Percentiles rank a stretch among this genome's conserved stretches.
Conservation (phyloP, 768 basidiomycete genomes). For the Tricholoma sp. region DNA sequence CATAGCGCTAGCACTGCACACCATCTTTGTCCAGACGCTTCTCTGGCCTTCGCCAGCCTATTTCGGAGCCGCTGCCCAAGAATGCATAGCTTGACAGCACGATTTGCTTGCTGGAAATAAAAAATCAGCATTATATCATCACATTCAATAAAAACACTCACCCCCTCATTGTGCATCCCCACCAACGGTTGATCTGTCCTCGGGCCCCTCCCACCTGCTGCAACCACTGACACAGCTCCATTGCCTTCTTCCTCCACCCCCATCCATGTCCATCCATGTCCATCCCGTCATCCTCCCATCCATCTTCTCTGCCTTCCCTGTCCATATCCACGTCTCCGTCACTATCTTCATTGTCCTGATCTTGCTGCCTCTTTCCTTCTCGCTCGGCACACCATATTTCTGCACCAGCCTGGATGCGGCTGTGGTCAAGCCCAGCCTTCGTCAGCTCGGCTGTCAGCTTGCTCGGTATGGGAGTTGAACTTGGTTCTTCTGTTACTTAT, state of each 20-base stretch:
- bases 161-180: too few relatives aligned
- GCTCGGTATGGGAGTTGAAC: constrained; percentile 65
- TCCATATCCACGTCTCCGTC: constrained; percentile 48
- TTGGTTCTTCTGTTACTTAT: constrained; percentile 86
- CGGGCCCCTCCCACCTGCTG: too few relatives aligned
- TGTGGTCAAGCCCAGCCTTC: constrained; percentile 85
- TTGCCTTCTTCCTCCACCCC: constrained; percentile 54
- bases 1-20: too few relatives aligned
- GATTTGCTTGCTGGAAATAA: too few relatives aligned
- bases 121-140: too few relatives aligned
- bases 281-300: constrained; percentile 39
- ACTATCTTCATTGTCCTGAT: constrained; percentile 35
- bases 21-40: too few relatives aligned
- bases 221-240: constrained; percentile 50
- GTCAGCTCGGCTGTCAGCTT: constrained; percentile 81
- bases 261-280: constrained; percentile 46
- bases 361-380: constrained; percentile 56
- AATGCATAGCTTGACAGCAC: too few relatives aligned
- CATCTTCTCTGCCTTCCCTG: constrained; percentile 39
- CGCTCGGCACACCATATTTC: constrained; percentile 64
- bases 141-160: too few relatives aligned
- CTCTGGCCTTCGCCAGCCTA: too few relatives aligned
- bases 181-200: too few relatives aligned
- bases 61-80: too few relatives aligned
- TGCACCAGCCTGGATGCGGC: constrained; percentile 85